These are phyloP conservation scores for Tremella fuciformis DNA, from an alignment of 768 basidiomycete genomes.

Conservation along the genomic window DNA sequence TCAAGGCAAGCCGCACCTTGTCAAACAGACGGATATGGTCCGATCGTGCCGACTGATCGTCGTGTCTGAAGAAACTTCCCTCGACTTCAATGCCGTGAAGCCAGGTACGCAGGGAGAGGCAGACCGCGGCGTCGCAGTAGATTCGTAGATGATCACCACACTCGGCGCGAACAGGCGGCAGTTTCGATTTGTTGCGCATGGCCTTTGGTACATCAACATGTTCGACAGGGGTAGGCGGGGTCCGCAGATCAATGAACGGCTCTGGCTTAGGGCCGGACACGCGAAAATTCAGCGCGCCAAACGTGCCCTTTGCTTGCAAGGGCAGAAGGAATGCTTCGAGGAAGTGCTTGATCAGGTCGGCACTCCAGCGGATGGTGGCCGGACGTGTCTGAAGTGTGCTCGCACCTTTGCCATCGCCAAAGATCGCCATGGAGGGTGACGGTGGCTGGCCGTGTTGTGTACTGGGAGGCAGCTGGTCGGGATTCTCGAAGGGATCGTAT, in stretches of 20 bases:
- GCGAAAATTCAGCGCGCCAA: conserved; percentile 22
- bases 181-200: background rate
- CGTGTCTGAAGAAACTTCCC: background rate
- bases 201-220: conserved; percentile 8
- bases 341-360: conserved; percentile 18
- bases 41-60: background rate
- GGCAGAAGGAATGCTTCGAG: conserved; percentile 21
- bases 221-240: conserved; percentile 5
- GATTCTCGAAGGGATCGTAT: conserved; percentile 5
- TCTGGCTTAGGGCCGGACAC: conserved; percentile 44
- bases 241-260: conserved; percentile 31
- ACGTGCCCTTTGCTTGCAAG: conserved; percentile 15
- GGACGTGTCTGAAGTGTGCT: conserved; percentile 6
- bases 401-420: background rate
- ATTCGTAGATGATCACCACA: conserved; percentile 42
- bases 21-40: conserved; percentile 19
- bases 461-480: background rate
- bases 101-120: conserved; percentile 33
- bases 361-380: conserved; percentile 30
- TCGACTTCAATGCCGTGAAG: conserved; percentile 27
- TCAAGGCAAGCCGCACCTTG: conserved; percentile 29
- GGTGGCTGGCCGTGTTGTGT: background rate
- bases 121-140: conserved; percentile 31
- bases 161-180: conserved; percentile 22
- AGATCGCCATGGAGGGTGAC: conserved; percentile 2